These are phyloP conservation scores for Ceriops zippeliana DNA, from an alignment of 345 rosid species.

Conservation along the genomic window DNA sequence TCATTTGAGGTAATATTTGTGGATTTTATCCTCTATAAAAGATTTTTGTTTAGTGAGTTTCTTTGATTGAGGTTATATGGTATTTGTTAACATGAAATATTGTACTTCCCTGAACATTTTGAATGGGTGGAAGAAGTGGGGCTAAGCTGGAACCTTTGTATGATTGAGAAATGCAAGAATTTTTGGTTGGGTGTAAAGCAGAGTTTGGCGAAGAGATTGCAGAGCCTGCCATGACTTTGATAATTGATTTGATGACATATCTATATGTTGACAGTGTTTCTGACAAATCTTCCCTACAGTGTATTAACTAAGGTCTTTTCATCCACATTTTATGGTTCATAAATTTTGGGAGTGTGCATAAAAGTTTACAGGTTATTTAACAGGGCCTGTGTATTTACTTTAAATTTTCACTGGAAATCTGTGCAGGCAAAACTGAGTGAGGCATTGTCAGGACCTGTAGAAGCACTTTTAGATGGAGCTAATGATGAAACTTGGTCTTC, in stretches of 20 bases:
- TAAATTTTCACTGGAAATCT: neutral
- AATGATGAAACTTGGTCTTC: conserved; percentile 81
- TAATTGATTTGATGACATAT: too few relatives aligned
- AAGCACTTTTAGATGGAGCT: conserved; percentile 90
- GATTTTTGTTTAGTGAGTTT: neutral
- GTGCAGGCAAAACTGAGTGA: conserved; percentile 71
- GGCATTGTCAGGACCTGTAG: conserved; percentile 81
- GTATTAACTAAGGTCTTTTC: neutral
- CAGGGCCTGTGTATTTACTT: neutral
- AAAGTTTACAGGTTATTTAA: neutral
- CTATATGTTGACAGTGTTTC: too few relatives aligned
- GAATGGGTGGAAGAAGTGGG: neutral
- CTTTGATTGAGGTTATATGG: neutral
- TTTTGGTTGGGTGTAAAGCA: conserved; percentile 1
- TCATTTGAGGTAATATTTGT: conserved; percentile 58
- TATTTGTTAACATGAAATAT: neutral
- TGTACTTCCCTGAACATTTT: neutral
- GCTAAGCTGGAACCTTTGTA: neutral
- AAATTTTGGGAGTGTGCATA: neutral
- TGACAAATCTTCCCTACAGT: too few relatives aligned
- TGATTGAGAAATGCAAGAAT: neutral
- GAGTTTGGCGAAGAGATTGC: neutral
- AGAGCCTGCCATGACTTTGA: too few relatives aligned
- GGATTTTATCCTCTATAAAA: neutral
- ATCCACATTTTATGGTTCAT: neutral